Base-by-base conservation (phyloP, 768 basidiomycete genomes). In the Tricholoma sp. region DNA sequence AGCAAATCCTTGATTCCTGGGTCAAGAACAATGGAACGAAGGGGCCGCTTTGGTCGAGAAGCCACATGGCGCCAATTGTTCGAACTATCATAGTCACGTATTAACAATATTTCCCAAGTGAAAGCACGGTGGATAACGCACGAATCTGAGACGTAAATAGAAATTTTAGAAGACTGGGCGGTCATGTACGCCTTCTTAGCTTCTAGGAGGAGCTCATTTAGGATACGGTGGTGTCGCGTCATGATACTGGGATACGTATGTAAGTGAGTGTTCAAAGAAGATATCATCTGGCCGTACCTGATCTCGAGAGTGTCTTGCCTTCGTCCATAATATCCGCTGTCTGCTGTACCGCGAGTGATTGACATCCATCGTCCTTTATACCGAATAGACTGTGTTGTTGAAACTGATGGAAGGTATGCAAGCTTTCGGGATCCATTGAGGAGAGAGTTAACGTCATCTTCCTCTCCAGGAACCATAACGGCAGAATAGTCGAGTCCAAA, bases 11-110 rank as follows among this genome's bases (percentile, higher is more conserved):
- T 80, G 48, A 89, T 73, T 0, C 88, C 86, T 8, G 81, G 83
- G 52, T 90, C 86, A 13, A 91, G 72, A 33, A 91, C 79, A 54
- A 91, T 84, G 1, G 88, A 89, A 12, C 72, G 70, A 12, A 88
- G 67, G 9, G 85, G 78, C 4, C 89, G 82, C 65, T 88, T 90
- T 17, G 81, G 78, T 28, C 85, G 80, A 8, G 76, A 76, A 11
- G 81, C 76, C 37, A 84, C 74, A 48, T 75, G 75, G 11, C 73
- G 73, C 87, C 86, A 91, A 59, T 69, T 63, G 52, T 79, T 75
- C 12, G 45, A 47, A 57, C 52, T 52, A 28, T 57, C 63, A 53
- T 15, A 44, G 33, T 11, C 17, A 20, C 15, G 15, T 6, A 12
- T 52, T 3, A 29, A 24, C 24, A 5, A 39, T 10, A 37, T 37